A percentile compares a stretch with the other conserved stretches of the same genome.
Evolutionary conservation across 192 early-diverging fungal species (phyloP).

Genomic region (Lobosporangium transversale): DNA sequence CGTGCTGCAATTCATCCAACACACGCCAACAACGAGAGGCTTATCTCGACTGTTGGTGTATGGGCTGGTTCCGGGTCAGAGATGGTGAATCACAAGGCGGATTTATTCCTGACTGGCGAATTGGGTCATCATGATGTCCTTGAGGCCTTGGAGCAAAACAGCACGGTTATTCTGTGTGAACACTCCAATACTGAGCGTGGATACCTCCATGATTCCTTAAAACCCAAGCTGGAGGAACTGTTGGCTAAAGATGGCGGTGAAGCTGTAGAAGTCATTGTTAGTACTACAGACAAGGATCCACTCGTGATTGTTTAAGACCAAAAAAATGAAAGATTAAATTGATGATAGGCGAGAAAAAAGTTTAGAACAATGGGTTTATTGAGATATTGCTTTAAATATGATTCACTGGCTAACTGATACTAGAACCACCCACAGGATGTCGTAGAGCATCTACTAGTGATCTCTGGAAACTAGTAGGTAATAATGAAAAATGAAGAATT

Average conservation of each 20-base stretch:
- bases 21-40: conserved; percentile 50
- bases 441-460: no score
- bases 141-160: conserved; percentile 77
- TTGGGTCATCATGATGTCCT: conserved; percentile 96
- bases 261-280: conserved; percentile 72
- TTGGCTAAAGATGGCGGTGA: conserved; percentile 59
- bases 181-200: conserved; percentile 95
- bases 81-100: conserved; percentile 61
- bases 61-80: conserved; percentile 88
- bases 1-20: conserved; percentile 75
- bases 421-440: no score
- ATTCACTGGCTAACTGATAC: no score
- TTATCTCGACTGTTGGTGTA: conserved; percentile 83
- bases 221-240: conserved; percentile 66
- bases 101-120: conserved; percentile 93
- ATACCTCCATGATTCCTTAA: conserved; percentile 73
- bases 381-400: no score
- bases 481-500: no score
- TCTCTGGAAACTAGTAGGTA: no score
- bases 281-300: conserved; percentile 82
- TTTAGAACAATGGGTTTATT: no score
- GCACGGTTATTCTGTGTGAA: conserved; percentile 90
- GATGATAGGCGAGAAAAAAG: no score
- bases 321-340: neutral
- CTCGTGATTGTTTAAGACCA: conserved; percentile 62